Evolutionary conservation across 139 green algal genomes (phyloP).

Genomic region (Chloropicon primus): DNA sequence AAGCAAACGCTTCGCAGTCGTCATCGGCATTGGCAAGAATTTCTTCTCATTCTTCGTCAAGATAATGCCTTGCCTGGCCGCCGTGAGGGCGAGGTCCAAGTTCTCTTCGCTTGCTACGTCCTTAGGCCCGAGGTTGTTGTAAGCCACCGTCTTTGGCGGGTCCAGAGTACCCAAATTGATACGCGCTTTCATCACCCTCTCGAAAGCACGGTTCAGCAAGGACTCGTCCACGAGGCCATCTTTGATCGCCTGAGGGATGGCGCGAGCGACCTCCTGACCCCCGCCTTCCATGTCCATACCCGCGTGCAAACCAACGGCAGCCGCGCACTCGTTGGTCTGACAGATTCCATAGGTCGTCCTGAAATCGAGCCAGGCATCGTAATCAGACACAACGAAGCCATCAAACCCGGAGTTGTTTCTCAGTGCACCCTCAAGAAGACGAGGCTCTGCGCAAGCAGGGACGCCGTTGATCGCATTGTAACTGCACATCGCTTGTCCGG

Average conservation of each 20-base stretch:
- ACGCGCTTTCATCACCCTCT: neutral
- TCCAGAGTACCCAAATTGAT: slow-evolving; percentile 14
- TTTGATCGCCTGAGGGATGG: neutral
- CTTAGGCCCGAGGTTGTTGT: neutral
- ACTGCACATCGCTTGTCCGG: slow-evolving; percentile 25
- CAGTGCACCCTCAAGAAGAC: slow-evolving; percentile 15
- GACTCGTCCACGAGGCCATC: neutral
- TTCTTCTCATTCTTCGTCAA: slow-evolving; percentile 9
- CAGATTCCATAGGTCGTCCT: neutral
- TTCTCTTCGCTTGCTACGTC: neutral
- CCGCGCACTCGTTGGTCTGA: neutral
- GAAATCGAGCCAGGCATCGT: slow-evolving; percentile 13
- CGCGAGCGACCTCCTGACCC: neutral
- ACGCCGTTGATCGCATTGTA: slow-evolving; percentile 34
- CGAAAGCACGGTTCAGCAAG: slow-evolving; percentile 2
- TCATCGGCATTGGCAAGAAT: neutral
- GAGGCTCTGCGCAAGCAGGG: slow-evolving; percentile 19
- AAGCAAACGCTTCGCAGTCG: neutral
- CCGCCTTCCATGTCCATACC: slow-evolving; percentile 16
- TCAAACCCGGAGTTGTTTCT: slow-evolving; percentile 17
- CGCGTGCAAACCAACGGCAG: neutral
- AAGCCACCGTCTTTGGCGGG: neutral
- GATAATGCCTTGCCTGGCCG: slow-evolving; percentile 6
- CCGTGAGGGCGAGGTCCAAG: slow-evolving; percentile 1
- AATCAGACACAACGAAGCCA: slow-evolving; percentile 29